Conservation (phyloP, 352 stramenopile genomes). For the Phytophthora quininea region DNA sequence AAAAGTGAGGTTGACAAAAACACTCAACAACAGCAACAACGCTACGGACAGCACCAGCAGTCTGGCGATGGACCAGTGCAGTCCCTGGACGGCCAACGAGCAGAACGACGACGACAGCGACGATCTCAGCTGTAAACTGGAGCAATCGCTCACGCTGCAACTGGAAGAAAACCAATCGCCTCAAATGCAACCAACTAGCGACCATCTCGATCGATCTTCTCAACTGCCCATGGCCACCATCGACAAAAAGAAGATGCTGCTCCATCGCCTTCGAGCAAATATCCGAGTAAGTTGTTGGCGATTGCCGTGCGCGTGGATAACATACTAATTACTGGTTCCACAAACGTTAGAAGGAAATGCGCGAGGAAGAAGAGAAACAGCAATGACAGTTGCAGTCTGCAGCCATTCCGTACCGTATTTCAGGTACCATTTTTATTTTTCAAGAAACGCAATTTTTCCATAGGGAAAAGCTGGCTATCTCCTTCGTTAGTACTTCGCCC, state of each 20-base stretch:
- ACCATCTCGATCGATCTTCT: conserved; percentile 9
- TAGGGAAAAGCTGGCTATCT: too few species aligned
- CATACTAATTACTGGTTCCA: neutral
- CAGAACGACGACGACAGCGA: conserved; percentile 7
- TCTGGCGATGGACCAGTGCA: conserved; percentile 30
- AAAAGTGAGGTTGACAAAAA: neutral
- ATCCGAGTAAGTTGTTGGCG: conserved; percentile 42
- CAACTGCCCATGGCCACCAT: conserved; percentile 26
- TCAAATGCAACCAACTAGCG: conserved; percentile 10
- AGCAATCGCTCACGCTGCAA: conserved; percentile 5
- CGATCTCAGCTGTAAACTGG: neutral
- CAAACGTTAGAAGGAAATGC: conserved; percentile 25
- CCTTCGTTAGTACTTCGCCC: too few species aligned
- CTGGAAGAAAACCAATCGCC: conserved; percentile 13
- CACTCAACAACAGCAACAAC: conserved; percentile 8
- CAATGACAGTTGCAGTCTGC: neutral
- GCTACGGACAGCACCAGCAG: conserved; percentile 19
- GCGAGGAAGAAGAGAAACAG: conserved; percentile 13
- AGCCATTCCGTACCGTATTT: conserved; percentile 2
- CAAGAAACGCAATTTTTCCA: neutral
- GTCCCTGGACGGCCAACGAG: conserved; percentile 18
- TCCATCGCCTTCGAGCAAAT: conserved; percentile 46
- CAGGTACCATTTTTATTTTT: neutral
- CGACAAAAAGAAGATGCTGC: conserved; percentile 58
- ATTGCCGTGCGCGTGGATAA: neutral